These are phyloP conservation scores for Flammula alnicola DNA, from an alignment of 1,284 basidiomycete genomes.

Conservation along the genomic window DNA sequence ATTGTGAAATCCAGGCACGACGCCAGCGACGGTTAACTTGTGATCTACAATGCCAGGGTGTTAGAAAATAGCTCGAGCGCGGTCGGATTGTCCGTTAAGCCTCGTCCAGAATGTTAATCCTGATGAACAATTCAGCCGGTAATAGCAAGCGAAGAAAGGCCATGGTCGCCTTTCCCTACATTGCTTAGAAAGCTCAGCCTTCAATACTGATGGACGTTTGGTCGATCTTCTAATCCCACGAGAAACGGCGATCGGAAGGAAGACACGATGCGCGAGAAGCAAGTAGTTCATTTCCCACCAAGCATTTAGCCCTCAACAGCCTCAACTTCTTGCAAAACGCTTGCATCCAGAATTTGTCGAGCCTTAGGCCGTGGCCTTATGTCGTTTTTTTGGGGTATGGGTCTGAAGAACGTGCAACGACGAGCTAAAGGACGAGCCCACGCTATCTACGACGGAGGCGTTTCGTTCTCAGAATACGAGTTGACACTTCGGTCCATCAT, in stretches of 20 bases:
- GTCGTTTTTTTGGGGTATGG: too few relatives aligned
- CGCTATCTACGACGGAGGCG: too few relatives aligned
- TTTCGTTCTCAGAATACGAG: too few relatives aligned
- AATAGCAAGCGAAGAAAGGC: neutral
- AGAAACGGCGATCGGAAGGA: constrained; percentile 15
- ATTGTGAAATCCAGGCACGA: neutral
- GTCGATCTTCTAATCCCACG: constrained; percentile 16
- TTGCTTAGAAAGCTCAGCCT: too few relatives aligned
- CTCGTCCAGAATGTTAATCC: neutral
- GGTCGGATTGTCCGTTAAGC: neutral
- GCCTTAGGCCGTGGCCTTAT: too few relatives aligned
- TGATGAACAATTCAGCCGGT: neutral
- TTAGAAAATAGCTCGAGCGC: neutral
- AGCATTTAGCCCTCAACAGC: too few relatives aligned
- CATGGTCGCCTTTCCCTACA: too few relatives aligned
- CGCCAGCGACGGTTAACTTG: neutral
- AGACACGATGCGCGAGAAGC: constrained; percentile 3
- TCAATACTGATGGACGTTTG: neutral
- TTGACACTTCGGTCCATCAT: too few relatives aligned
- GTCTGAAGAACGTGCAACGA: too few relatives aligned
- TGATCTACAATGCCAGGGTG: neutral
- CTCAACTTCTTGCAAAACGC: too few relatives aligned
- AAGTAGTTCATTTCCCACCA: neutral
- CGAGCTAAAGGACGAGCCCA: too few relatives aligned
- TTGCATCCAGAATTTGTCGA: too few relatives aligned